Percentiles rank a stretch among this genome's conserved stretches.
These are phyloP conservation scores for Solanum paucissectum DNA, from an alignment of 257 asterid species.

Conservation along the genomic window DNA sequence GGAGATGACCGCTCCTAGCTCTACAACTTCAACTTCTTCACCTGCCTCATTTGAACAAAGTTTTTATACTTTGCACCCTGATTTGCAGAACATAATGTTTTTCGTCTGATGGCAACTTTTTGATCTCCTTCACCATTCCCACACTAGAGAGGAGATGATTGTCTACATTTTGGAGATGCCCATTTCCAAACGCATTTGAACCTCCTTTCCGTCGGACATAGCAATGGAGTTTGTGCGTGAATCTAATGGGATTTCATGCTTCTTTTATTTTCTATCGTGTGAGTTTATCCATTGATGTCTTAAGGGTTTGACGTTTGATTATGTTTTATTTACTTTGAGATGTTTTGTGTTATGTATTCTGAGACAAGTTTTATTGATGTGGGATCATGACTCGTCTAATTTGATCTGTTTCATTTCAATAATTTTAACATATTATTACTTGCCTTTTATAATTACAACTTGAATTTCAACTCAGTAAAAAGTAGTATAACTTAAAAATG, in stretches of 20 bases:
- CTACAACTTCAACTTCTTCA: neutral
- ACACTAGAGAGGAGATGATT: neutral
- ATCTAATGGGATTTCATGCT: conserved; percentile 34
- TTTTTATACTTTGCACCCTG: conserved; percentile 27
- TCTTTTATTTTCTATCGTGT: neutral
- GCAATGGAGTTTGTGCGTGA: conserved; percentile 58
- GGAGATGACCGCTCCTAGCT: conserved; percentile 13
- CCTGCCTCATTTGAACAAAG: conserved; percentile 22
- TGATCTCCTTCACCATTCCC: neutral
- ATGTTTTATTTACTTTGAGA: neutral
- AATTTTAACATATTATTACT: no score
- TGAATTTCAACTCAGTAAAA: no score
- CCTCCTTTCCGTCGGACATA: conserved; percentile 16
- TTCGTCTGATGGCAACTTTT: conserved; percentile 27
- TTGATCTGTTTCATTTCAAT: no score
- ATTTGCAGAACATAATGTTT: conserved; percentile 41
- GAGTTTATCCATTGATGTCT: neutral
- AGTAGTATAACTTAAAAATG: no score
- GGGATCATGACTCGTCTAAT: no score
- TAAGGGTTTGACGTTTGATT: neutral
- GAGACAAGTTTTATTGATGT: neutral
- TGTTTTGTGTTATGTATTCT: neutral
- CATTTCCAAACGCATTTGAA: conserved; percentile 16
- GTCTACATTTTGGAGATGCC: neutral
- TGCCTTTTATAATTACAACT: no score